Evolutionary conservation across 2,329 filamentous ascomycete species (phyloP).

Genomic region (Penicillium griseofulvum): DNA sequence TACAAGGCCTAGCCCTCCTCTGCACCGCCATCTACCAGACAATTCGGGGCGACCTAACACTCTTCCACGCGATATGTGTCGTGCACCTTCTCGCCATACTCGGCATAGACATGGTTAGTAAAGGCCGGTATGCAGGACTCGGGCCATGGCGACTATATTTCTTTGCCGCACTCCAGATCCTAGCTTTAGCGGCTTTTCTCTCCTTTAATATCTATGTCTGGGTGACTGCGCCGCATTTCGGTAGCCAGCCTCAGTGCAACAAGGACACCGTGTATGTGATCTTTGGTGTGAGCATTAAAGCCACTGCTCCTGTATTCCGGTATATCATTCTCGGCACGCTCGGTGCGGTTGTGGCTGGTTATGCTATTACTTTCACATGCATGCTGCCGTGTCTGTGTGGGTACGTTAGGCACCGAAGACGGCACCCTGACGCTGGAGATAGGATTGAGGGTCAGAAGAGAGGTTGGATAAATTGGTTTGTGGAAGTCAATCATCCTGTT

Average conservation of each 20-base stretch:
- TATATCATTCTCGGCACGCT: conserved; percentile 16
- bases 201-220: conserved; percentile 18
- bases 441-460: not conserved
- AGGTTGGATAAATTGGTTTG: conserved; percentile 9
- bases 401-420: not conserved
- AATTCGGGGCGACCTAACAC: conserved; percentile 14
- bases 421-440: not conserved
- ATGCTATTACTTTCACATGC: conserved; percentile 10
- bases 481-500: not conserved
- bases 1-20: conserved; percentile 19
- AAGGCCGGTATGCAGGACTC: conserved; percentile 16
- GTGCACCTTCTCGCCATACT: conserved; percentile 17
- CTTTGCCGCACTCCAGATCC: conserved; percentile 10
- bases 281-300: conserved; percentile 17
- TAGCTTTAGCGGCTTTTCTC: conserved; percentile 11
- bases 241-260: conserved; percentile 16
- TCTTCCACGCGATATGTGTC: conserved; percentile 22
- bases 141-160: conserved; percentile 18
- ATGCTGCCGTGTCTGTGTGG: conserved; percentile 15
- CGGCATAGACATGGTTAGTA: conserved; percentile 15
- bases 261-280: conserved; percentile 14
- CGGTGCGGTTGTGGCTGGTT: conserved; percentile 6
- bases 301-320: conserved; percentile 16
- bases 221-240: conserved; percentile 16
- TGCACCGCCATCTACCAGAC: conserved; percentile 21